A percentile compares a stretch with the other conserved stretches of the same genome.
Conservation (phyloP, 176 grass and related monocot species). For the Lolium perenne region DNA sequence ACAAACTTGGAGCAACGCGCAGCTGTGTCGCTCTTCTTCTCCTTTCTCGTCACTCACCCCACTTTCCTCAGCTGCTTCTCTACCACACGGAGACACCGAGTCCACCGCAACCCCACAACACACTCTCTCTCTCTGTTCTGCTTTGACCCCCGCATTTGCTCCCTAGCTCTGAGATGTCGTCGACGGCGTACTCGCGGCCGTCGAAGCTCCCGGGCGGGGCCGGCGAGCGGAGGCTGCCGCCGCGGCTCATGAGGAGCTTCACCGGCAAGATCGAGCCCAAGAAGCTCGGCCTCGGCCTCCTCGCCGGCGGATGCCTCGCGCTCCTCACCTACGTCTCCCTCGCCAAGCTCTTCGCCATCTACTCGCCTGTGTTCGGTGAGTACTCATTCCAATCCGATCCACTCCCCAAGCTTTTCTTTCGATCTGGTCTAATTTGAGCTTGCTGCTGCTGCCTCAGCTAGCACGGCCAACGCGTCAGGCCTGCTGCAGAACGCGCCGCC, state of each 20-base stretch:
- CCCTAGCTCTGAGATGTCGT: slow-evolving; percentile 38
- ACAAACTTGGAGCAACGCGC: not conserved
- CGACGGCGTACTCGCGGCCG: slow-evolving; percentile 56
- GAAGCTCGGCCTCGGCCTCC: slow-evolving; percentile 66
- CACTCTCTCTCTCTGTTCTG: not conserved
- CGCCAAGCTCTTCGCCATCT: slow-evolving; percentile 76
- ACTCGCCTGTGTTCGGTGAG: slow-evolving; percentile 72
- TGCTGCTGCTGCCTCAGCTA: slow-evolving; percentile 24
- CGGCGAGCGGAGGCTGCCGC: slow-evolving; percentile 33
- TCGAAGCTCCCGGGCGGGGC: slow-evolving; percentile 47
- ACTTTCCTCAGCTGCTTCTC: slow-evolving; percentile 16
- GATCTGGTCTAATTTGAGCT: not conserved
- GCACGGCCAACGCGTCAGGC: slow-evolving; percentile 50
- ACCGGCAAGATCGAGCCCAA: slow-evolving; percentile 73
- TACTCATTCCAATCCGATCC: not conserved
- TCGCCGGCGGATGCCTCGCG: slow-evolving; percentile 18
- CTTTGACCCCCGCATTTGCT: not conserved
- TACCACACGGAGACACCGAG: slow-evolving; percentile 7
- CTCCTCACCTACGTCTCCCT: slow-evolving; percentile 36
- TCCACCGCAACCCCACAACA: not conserved
- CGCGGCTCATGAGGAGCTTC: slow-evolving; percentile 48
- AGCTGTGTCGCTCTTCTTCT: not conserved
- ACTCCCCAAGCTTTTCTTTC: not conserved
- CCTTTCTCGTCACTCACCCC: not conserved
- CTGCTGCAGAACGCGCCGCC: slow-evolving; percentile 48